Percentiles rank a stretch among this genome's conserved stretches.
phyloP scores from a whole-genome alignment of 2,329 filamentous ascomycete genomes.

The Phialemoniopsis sp. region DNA sequence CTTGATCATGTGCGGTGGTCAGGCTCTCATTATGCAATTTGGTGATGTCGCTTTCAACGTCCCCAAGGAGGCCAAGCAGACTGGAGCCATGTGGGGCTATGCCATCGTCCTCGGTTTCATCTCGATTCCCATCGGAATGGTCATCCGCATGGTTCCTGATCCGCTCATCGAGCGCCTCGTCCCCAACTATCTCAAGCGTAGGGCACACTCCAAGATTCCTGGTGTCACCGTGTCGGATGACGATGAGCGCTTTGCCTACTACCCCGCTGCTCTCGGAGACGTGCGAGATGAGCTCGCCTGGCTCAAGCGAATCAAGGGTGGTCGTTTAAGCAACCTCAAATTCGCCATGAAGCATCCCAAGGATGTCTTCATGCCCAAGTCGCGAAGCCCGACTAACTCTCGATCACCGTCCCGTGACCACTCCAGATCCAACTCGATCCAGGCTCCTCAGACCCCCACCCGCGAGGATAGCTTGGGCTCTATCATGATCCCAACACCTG shows the following conservation, averaged over 20 bases:
- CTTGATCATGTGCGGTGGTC: slow-evolving; percentile 80
- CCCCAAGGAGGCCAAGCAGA: slow-evolving; percentile 47
- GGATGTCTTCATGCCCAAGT: slow-evolving; percentile 60
- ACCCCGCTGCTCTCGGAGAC: slow-evolving; percentile 69
- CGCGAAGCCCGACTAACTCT: slow-evolving; percentile 59
- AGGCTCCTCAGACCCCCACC: slow-evolving; percentile 58
- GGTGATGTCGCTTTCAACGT: slow-evolving; percentile 81
- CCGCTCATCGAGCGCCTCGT: slow-evolving; percentile 51
- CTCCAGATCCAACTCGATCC: slow-evolving; percentile 35
- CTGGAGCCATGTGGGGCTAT: slow-evolving; percentile 78
- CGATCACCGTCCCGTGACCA: slow-evolving; percentile 62
- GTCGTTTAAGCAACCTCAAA: slow-evolving; percentile 75
- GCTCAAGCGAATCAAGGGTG: slow-evolving; percentile 75
- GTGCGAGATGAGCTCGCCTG: slow-evolving; percentile 78
- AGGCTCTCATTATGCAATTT: slow-evolving; percentile 85
- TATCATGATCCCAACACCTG: slow-evolving; percentile 43
- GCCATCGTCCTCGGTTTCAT: slow-evolving; percentile 78
- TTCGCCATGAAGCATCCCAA: slow-evolving; percentile 74
- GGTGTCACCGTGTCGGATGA: slow-evolving; percentile 61
- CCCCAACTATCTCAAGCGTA: slow-evolving; percentile 47
- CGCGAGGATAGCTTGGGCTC: slow-evolving; percentile 47
- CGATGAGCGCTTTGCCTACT: slow-evolving; percentile 57
- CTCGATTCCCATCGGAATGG: slow-evolving; percentile 79
- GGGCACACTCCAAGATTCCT: slow-evolving; percentile 37
- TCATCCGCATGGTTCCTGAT: slow-evolving; percentile 82